These are phyloP conservation scores for Tulasnella sp. DNA, from an alignment of 768 basidiomycete genomes.

Conservation along the genomic window DNA sequence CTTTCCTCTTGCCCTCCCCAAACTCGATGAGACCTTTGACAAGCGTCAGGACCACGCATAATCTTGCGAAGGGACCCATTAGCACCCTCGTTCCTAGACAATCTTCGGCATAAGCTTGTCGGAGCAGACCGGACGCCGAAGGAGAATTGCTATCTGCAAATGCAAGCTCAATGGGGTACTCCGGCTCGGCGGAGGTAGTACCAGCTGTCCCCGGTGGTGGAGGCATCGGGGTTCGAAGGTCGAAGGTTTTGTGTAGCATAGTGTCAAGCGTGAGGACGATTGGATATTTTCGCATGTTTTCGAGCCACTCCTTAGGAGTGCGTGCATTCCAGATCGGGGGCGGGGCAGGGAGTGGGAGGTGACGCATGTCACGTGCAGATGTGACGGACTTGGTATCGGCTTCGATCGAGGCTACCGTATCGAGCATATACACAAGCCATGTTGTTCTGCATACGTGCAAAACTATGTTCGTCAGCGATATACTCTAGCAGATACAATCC, in stretches of 20 bases:
- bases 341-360: constrained; percentile 29
- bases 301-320: constrained; percentile 25
- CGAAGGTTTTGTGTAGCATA: constrained; percentile 7
- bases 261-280: constrained; percentile 22
- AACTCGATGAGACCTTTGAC: constrained; percentile 28
- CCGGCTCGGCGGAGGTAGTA: neutral
- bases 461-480: too few species aligned
- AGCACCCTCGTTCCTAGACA: constrained; percentile 18
- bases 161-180: neutral
- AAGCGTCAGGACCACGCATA: constrained; percentile 27
- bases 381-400: constrained; percentile 26
- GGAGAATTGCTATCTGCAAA: constrained; percentile 15
- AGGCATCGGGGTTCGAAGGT: constrained; percentile 1
- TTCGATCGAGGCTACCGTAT: constrained; percentile 30
- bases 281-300: constrained; percentile 23
- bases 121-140: neutral
- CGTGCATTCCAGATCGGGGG: constrained; percentile 29
- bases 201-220: neutral
- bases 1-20: constrained; percentile 26
- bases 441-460: constrained; percentile 6
- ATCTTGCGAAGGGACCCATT: constrained; percentile 29
- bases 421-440: constrained; percentile 29
- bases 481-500: too few species aligned
- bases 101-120: neutral
- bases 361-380: constrained; percentile 23